Base-by-base conservation (phyloP, 108 stramenopile species). In the Cylindrotheca closterium region DNA sequence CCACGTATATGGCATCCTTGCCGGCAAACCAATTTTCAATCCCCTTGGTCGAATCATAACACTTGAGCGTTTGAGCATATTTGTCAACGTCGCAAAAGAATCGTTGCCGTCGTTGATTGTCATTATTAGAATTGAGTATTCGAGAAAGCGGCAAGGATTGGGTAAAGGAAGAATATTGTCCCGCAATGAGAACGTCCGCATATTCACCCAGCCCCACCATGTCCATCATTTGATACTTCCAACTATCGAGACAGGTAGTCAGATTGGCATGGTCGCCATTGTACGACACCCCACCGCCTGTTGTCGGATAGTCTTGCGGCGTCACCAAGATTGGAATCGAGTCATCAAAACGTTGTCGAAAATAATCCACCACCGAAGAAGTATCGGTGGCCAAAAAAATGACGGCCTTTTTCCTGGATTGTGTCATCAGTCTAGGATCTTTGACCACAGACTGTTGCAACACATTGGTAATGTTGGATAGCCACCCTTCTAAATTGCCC, bases 341-440 rank as follows among this genome's bases (percentile, higher is more conserved):
- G 1, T 24, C 51, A 19, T 51, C 56, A 0, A 76, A 42, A 0
- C 53, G 31, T 12, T 70, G 63, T 47, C 53, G 51, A 10, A 85
- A 56, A 10, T 53, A 33, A 24, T 51, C 24, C 29, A 79, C 75
- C 19, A 73, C 60, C 22, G 60, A 45, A 5, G 67, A 59, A 1
- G 80, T 80, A 50, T 85, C 84, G 10, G 84, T 82, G 1, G 84
- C 80, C 29, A 85, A 28, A 52, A 82, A 85, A 7, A 85, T 17
- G n/a, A 85, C 45, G 0, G 83, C 77, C 26, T 64, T 64, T 32
- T 53, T 30, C n/a, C n/a, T n/a, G 1, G 47, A 45, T 21, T 15
- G 37, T 42, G 15, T 42, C 37, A 52, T 32, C n/a, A 45, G 24
- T 7, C 34, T 8, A 10, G 7, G 10, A 19, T 67, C 59, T 1